A percentile compares a stretch with the other conserved stretches of the same genome.
phyloP scores from a whole-genome alignment of 257 asterid species.

The Solanum rostratum region DNA sequence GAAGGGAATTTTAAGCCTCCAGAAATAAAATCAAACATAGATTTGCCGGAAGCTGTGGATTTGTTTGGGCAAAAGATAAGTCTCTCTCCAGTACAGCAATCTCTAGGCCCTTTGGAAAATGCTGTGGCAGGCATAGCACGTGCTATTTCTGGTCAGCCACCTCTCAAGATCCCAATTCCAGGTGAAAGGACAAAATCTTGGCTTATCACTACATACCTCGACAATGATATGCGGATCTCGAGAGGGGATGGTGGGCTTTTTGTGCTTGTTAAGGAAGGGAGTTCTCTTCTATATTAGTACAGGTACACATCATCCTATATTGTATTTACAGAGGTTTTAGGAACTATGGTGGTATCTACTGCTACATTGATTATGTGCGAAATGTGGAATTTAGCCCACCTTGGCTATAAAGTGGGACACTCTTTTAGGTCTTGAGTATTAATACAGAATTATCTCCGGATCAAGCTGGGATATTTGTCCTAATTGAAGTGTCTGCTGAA shows the following conservation, averaged over 20 bases:
- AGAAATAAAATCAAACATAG: slow-evolving; percentile 69
- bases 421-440: neutral
- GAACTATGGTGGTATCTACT: neutral
- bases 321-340: neutral
- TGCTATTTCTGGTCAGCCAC: slow-evolving; percentile 74
- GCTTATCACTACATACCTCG: slow-evolving; percentile 80
- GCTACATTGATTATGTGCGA: neutral
- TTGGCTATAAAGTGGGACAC: neutral
- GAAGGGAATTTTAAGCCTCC: slow-evolving; percentile 87
- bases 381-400: neutral
- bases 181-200: slow-evolving; percentile 67
- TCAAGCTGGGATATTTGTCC: neutral
- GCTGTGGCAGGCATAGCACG: slow-evolving; percentile 57
- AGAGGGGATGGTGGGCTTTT: slow-evolving; percentile 96
- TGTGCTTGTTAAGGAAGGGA: slow-evolving; percentile 89
- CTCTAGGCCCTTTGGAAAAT: slow-evolving; percentile 55
- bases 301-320: neutral
- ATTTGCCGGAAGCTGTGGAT: slow-evolving; percentile 58
- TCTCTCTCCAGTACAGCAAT: slow-evolving; percentile 52
- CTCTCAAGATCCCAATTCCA: slow-evolving; percentile 75
- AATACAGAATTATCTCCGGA: neutral
- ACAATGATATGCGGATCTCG: slow-evolving; percentile 77
- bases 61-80: slow-evolving; percentile 73
- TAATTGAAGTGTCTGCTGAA: neutral
- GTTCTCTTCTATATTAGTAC: slow-evolving; percentile 48